A percentile compares a stretch with the other conserved stretches of the same genome.
phyloP scores from a whole-genome alignment of 345 rosid genomes.

The Eucalyptus curtisii region DNA sequence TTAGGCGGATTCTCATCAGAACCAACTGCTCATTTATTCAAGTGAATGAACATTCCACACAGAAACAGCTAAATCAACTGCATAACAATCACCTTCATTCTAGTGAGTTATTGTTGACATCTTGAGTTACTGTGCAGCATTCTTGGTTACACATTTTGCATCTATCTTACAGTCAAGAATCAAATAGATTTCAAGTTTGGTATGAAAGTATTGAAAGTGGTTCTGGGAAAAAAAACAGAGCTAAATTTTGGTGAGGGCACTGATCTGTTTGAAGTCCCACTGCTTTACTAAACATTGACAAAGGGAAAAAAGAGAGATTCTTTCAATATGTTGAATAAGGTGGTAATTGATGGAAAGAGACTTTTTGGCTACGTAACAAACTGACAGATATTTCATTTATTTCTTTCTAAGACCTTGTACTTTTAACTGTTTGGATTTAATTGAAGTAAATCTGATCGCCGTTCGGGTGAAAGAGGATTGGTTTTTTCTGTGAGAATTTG shows the following conservation, averaged over 20 bases:
- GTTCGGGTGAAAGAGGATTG: background rate
- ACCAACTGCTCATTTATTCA: background rate
- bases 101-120: background rate
- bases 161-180: background rate
- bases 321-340: background rate
- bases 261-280: background rate
- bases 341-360: background rate
- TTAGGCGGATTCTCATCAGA: background rate
- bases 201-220: background rate
- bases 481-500: background rate
- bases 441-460: background rate
- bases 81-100: background rate
- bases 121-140: background rate
- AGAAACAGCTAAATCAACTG: background rate
- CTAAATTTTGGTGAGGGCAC: background rate
- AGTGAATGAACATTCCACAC: background rate
- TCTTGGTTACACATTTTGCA: background rate
- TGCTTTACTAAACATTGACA: background rate
- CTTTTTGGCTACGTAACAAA: background rate
- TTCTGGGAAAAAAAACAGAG: background rate
- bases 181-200: background rate
- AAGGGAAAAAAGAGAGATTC: background rate
- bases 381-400: background rate
- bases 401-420: background rate
- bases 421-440: background rate